Conservation (phyloP, 306 rosid genomes). For the Quercus mongolica region DNA sequence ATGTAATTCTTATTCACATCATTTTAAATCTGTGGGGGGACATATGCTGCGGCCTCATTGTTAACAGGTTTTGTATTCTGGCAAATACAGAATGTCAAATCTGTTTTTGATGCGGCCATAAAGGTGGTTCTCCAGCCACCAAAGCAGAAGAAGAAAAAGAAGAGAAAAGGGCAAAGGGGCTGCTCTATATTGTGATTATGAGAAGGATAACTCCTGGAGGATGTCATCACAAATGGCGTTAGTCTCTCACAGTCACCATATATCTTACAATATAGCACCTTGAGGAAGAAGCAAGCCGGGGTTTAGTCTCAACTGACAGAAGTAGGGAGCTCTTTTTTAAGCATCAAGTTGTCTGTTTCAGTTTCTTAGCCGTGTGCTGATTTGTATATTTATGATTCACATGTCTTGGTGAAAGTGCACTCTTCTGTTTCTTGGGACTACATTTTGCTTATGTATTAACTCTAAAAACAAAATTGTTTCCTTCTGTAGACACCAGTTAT, state of each 20-base stretch:
- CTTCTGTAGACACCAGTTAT: conserved; percentile 24
- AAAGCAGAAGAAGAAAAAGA: conserved; percentile 71
- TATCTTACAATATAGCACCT: conserved; percentile 37
- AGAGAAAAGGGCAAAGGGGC: conserved; percentile 73
- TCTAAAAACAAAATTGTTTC: conserved; percentile 22
- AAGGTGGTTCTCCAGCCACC: conserved; percentile 97
- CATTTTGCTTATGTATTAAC: conserved; percentile 34
- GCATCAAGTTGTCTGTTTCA: conserved; percentile 39
- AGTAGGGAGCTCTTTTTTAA: conserved; percentile 29
- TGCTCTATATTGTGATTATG: conserved; percentile 75
- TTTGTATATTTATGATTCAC: conserved; percentile 48
- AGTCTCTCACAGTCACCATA: conserved; percentile 34
- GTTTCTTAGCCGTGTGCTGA: conserved; percentile 25
- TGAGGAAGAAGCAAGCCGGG: conserved; percentile 29
- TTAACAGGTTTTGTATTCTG: not conserved
- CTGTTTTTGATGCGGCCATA: conserved; percentile 91
- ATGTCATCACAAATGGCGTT: conserved; percentile 39
- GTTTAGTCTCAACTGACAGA: conserved; percentile 36
- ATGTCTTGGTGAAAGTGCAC: conserved; percentile 30
- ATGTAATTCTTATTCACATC: conserved; percentile 23
- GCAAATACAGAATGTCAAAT: conserved; percentile 81
- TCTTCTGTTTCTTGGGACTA: conserved; percentile 19
- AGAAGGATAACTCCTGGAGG: conserved; percentile 20
- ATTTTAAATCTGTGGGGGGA: not conserved
- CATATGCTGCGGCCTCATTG: not conserved